phyloP scores from a whole-genome alignment of 2,329 filamentous ascomycete genomes.

The Sclerotinia minor region DNA sequence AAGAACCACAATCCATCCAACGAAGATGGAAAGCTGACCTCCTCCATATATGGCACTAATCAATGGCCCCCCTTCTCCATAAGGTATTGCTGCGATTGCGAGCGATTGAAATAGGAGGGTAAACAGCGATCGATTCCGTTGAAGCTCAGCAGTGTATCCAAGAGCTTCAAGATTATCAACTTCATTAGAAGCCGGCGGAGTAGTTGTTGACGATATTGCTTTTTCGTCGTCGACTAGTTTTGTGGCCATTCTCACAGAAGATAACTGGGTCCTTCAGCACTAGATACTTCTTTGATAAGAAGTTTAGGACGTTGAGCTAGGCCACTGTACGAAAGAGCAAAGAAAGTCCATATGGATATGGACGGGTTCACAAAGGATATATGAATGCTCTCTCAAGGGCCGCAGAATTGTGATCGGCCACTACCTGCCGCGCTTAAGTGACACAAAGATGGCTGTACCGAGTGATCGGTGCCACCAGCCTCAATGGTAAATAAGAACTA shows the following conservation, averaged over 20 bases:
- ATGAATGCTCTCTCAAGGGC: neutral
- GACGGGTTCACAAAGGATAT: neutral
- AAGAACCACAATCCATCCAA: slow-evolving; percentile 57
- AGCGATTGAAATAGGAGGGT: slow-evolving; percentile 62
- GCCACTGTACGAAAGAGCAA: neutral
- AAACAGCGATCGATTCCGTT: slow-evolving; percentile 58
- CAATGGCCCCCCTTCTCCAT: slow-evolving; percentile 45
- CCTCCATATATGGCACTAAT: slow-evolving; percentile 41
- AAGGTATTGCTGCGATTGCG: slow-evolving; percentile 61
- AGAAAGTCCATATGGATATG: neutral
- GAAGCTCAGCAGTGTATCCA: slow-evolving; percentile 59
- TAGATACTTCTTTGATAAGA: neutral
- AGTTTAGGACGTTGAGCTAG: neutral
- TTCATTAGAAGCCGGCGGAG: slow-evolving; percentile 29
- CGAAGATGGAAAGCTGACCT: slow-evolving; percentile 56
- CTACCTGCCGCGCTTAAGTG: neutral
- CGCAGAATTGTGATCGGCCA: neutral
- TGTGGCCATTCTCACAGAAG: neutral
- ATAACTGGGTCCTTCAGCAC: neutral
- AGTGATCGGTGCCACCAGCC: neutral
- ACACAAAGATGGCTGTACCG: neutral
- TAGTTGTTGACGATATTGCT: neutral
- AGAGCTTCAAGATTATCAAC: slow-evolving; percentile 42
- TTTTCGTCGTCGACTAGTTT: slow-evolving; percentile 26
- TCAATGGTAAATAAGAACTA: neutral